A percentile compares a stretch with the other conserved stretches of the same genome.
These are phyloP conservation scores for Clarireedia sp. DNA, from an alignment of 2,329 filamentous ascomycete genomes.

Conservation along the genomic window DNA sequence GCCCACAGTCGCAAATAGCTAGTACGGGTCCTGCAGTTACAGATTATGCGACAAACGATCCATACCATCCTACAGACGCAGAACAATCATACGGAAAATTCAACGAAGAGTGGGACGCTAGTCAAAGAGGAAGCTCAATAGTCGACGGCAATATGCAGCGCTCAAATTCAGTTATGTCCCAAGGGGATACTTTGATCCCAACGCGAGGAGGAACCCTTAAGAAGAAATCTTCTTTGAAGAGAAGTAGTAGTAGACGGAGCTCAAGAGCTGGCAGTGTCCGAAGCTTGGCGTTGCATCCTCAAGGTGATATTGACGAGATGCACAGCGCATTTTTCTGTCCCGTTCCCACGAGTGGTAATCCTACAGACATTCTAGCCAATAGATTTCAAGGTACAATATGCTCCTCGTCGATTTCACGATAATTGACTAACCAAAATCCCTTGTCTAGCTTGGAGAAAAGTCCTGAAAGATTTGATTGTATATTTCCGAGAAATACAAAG, in stretches of 20 bases:
- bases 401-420: not conserved
- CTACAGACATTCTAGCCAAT: conserved; percentile 78
- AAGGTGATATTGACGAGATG: conserved; percentile 57
- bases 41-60: conserved; percentile 15
- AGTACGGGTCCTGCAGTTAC: conserved; percentile 22
- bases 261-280: conserved; percentile 79
- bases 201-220: conserved; percentile 67
- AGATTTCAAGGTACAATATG: conserved; percentile 70
- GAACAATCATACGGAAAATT: conserved; percentile 41
- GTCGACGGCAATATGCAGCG: conserved; percentile 50
- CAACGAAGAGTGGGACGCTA: conserved; percentile 65
- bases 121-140: conserved; percentile 58
- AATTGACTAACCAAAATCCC: not conserved
- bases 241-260: conserved; percentile 73
- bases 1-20: conserved; percentile 11
- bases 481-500: conserved; percentile 90
- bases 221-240: conserved; percentile 77
- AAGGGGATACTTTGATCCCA: conserved; percentile 31
- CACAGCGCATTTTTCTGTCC: conserved; percentile 87
- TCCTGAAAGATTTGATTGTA: conserved; percentile 86
- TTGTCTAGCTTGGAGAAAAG: conserved; percentile 76
- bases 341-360: conserved; percentile 77
- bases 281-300: conserved; percentile 67
- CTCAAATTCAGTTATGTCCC: conserved; percentile 45
- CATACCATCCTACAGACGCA: conserved; percentile 20